A percentile compares a stretch with the other conserved stretches of the same genome.
Evolutionary conservation across 257 asterid species (phyloP).

Genomic region (Solanum tarijense): DNA sequence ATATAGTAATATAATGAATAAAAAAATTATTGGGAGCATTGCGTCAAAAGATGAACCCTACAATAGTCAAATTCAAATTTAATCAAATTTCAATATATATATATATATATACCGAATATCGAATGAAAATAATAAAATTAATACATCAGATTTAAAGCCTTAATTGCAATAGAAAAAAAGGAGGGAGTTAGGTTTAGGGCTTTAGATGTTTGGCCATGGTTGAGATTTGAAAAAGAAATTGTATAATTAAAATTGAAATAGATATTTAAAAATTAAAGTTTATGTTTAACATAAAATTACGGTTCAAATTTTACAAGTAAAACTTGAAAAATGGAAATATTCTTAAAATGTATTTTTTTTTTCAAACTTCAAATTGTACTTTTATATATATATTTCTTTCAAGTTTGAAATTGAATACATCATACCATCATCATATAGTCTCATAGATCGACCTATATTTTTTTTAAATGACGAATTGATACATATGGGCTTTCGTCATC

Average conservation of each 20-base stretch:
- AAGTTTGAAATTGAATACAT: not conserved
- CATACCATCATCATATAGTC: not conserved
- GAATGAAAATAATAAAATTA: no score
- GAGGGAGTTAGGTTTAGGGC: not conserved
- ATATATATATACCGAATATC: not conserved
- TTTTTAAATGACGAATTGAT: fast-evolving
- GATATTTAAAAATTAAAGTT: not conserved
- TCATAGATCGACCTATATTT: not conserved
- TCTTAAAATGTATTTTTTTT: not conserved
- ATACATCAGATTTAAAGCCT: not conserved
- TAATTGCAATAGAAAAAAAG: not conserved
- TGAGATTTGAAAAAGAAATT: not conserved
- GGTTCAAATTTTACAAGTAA: not conserved
- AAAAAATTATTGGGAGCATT: not conserved
- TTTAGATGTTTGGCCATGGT: not conserved
- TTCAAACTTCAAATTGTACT: not conserved
- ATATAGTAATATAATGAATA: not conserved
- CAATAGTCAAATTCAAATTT: not conserved
- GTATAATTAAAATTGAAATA: not conserved
- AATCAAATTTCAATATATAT: no score
- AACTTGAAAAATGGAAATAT: not conserved
- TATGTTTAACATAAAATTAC: not conserved
- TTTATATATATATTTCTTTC: not conserved
- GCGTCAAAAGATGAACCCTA: not conserved
- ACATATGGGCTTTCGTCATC: not conserved